Evolutionary conservation across 2,329 filamentous ascomycete species (phyloP), one percentile per base, ranked within the genome.

Genomic region (Cryphonectria japonica): DNA sequence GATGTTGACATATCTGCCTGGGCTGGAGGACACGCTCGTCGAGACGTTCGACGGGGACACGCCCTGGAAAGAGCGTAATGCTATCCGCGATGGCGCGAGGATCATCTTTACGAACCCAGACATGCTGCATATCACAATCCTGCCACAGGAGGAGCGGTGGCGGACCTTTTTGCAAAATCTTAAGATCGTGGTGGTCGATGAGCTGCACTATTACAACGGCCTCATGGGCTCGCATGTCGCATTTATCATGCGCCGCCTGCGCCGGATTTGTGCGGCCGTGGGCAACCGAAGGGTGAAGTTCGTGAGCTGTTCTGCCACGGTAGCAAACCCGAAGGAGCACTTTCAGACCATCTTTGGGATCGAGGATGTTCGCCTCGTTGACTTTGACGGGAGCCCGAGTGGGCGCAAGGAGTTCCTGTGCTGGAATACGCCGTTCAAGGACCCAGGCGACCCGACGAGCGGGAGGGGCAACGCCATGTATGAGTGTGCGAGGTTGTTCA

Each of bases 81-180:
- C 85, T 39, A 95, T 99, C 73, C 89, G 95, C 7, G 95, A 98
- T 54, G 91, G 97, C 80, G 96, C 92, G 0, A 88, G 94, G 34
- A 94, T 98, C 73, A 95, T 99, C 66, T 98, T 99, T 77, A 99
- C 96, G 0, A 99, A 99, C 76, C 96, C 96, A 0, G 96, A 99
- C 77, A 99, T 98, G 95, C 86, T 99, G 50, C 96, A 99, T 76
- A 89, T 98, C 46, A 97, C 94, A 0, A 97, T 99, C 37, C 82
- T 99, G 3, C 95, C 96, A 0, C 93, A 98, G 77, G 96, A 99
- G 82, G 92, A 94, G 73, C 88, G 88, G 41, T 99, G 96, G 96
- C 88, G 95, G 63, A 89, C 88, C 0, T 98, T 97, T 75, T 80
- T 99, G n/a, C 89, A 93, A 79, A 94, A 97, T 75, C 82, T 99